A percentile compares a stretch with the other conserved stretches of the same genome.
phyloP scores from a whole-genome alignment of 805 yeast species.

The Monosporozyma unispora region DNA sequence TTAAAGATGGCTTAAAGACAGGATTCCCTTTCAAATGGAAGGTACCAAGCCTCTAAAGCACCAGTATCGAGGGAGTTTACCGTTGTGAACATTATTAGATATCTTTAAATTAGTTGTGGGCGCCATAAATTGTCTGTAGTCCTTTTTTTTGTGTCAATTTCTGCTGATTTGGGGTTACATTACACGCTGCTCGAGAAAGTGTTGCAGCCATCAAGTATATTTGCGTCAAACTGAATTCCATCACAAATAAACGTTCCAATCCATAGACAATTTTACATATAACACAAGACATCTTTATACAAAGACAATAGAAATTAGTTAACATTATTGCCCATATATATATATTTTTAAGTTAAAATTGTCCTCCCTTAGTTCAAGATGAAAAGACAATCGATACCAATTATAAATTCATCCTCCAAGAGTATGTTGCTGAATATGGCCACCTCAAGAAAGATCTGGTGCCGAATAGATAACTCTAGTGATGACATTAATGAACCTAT shows the following conservation, averaged over 20 bases:
- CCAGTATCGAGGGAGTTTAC: background rate
- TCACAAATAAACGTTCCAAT: background rate
- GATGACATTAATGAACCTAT: constrained; percentile 42
- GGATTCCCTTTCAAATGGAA: background rate
- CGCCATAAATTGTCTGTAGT: background rate
- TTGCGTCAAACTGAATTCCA: background rate
- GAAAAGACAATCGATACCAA: constrained; percentile 3
- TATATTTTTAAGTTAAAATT: too few relatives aligned
- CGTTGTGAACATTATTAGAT: background rate
- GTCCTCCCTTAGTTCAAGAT: background rate
- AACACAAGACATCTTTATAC: background rate
- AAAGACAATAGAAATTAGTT: background rate
- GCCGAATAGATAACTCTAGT: constrained; percentile 11
- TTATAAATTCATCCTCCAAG: constrained; percentile 2
- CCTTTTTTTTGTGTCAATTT: background rate
- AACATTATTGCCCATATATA: background rate
- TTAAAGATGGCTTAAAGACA: background rate
- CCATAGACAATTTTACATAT: background rate
- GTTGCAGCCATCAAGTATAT: background rate
- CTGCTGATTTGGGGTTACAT: background rate
- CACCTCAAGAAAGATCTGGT: constrained; percentile 16
- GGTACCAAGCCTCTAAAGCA: background rate
- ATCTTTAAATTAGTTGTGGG: background rate
- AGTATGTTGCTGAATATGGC: constrained; percentile 7
- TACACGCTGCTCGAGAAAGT: background rate